phyloP scores from a whole-genome alignment of 2,329 filamentous ascomycete species.

The Coniochaeta sp. region DNA sequence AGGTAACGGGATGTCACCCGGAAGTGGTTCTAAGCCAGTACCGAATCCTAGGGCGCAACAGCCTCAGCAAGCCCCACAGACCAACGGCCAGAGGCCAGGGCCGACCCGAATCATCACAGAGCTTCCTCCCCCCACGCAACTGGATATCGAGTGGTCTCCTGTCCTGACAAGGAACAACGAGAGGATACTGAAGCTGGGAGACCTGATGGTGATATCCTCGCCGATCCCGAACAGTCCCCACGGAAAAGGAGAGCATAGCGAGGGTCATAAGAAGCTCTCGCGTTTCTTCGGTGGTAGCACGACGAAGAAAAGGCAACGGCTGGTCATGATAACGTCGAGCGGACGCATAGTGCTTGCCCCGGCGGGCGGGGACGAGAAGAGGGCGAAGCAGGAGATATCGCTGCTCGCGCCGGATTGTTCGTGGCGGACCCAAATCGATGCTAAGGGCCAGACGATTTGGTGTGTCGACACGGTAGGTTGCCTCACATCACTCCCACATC shows the following conservation, averaged over 20 bases:
- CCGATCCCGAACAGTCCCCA: constrained; percentile 69
- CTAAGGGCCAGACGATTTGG: constrained; percentile 85
- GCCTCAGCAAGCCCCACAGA: constrained; percentile 24
- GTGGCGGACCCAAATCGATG: constrained; percentile 74
- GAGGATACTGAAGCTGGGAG: constrained; percentile 88
- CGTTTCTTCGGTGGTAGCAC: constrained; percentile 89
- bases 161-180: constrained; percentile 88
- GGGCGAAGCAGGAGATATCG: constrained; percentile 87
- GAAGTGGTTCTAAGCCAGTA: constrained; percentile 8
- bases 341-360: constrained; percentile 85
- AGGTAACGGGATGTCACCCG: constrained; percentile 45
- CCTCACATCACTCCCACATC: constrained; percentile 4
- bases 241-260: constrained; percentile 53
- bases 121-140: constrained; percentile 87
- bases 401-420: constrained; percentile 66
- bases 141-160: constrained; percentile 98
- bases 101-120: constrained; percentile 86
- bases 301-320: constrained; percentile 83
- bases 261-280: constrained; percentile 80
- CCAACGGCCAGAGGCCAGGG: constrained; percentile 55
- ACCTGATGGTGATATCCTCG: constrained; percentile 75
- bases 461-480: constrained; percentile 83
- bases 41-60: constrained; percentile 15
- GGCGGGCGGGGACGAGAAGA: constrained; percentile 91
- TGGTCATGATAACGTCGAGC: constrained; percentile 92